Evolutionary conservation across 345 rosid genomes (phyloP), one percentile per base, ranked within the genome.

Genomic region (Erodium maritimum): DNA sequence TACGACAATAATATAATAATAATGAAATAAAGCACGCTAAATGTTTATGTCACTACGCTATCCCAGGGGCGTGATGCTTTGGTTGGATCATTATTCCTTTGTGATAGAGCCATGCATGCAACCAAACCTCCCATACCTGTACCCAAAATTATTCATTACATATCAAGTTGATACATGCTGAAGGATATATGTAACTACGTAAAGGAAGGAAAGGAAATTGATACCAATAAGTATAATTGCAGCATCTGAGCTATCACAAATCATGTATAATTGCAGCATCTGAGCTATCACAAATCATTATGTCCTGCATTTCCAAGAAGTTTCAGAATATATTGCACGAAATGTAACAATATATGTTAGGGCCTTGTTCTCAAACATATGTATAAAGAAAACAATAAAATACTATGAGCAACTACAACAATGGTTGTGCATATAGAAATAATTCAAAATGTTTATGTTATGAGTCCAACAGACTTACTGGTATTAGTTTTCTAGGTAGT

Each of bases 11-110:
- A 45, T 52, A 19, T 18, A 34, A 33, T 18, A 64, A 59, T 55
- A 33, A 19, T 55, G n/a, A 61, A 68, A 46, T 18, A 58, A 59
- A 19, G 55, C 19, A 16, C 4, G 55, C 50, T 50, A 22, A 48
- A 21, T 59, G 14, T 37, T 48, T 5, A 58, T 58, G 57, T 71
- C 29, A 63, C 67, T 81, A 90, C 97, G 55, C 55, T 75, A 80
- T 91, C 96, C 97, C 97, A 91, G 65, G 97, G 97, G 54, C 97
- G 86, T 58, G 97, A 91, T 73, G 97, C 97, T 83, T 72, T 88
- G 68, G 94, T 61, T 6, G 97, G 97, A 71, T 91, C 91, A 58
- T 65, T 67, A 34, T 91, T 91, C 80, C 91, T 80, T 71, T 88
- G 83, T 5, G 97, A 88, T 60, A 91, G 95, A 66, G 97, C 96